Base-by-base conservation (phyloP, 2,329 filamentous ascomycete genomes). In the Hirsutella rhossiliensis region DNA sequence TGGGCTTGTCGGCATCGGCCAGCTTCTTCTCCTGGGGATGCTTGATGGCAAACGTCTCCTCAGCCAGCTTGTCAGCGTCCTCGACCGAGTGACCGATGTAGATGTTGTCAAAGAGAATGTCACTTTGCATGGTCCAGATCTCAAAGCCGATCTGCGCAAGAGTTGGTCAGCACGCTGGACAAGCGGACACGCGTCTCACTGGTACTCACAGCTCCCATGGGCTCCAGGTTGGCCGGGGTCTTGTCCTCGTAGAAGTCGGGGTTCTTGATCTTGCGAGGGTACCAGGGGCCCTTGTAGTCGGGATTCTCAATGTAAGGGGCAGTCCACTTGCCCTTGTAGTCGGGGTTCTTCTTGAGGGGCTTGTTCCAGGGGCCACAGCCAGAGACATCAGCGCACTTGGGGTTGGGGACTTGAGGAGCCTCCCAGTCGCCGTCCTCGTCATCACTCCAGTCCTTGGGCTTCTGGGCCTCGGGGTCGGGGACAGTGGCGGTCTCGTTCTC, bases 91-190 rank as follows among this genome's bases (percentile, higher is more conserved):
- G 92, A 51, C 92, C 92, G 64, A 98, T 88, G 79, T 97, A 98
- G 75, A 98, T 94, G 82, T 98, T 98, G 80, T 97, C 87, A 59
- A 98, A 97, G 59, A 96, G 83, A 57, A 98, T 97, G 62, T 96
- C 85, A 65, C 82, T 94, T 72, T 96, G 90, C 92, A 98, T 98
- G 59, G 92, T 97, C 92, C 92, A 98, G 71, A 98, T 90, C 70
- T 98, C 92, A 61, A 97, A 97, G 57, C 92, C 92, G 70, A 97
- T 89, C 84, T 88, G 60, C 18, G 40, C 23, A 11, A 20, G 11
- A 17, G 8, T 20, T 15, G 12, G 40, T 32, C 12, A 41, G 29
- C n/a, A 11, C 13, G 17, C 17, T 19, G 34, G 7, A 4, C 4
- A 17, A 11, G 15, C 11, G 17, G 11, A 11, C 17, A 6, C n/a